A percentile compares a stretch with the other conserved stretches of the same genome.
phyloP scores from a whole-genome alignment of 2,329 filamentous ascomycete genomes.

The Claviceps africana region DNA sequence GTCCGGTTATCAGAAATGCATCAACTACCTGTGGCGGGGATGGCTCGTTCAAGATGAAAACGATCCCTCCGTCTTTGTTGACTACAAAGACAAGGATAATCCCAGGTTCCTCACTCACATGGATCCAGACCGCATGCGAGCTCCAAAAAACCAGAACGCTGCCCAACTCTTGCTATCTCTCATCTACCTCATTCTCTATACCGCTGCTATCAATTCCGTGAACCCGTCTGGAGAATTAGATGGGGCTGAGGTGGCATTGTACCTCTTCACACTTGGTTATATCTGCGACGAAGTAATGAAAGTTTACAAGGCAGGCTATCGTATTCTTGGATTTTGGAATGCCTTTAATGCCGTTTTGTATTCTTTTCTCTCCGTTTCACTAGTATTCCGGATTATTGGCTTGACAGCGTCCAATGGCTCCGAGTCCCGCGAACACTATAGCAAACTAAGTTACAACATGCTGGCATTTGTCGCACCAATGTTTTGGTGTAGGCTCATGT shows the following conservation, averaged over 20 bases:
- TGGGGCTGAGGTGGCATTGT: constrained; percentile 67
- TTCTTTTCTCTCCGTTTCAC: constrained; percentile 59
- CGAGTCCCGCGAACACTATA: constrained; percentile 44
- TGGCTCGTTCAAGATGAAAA: constrained; percentile 95
- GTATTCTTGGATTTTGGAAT: constrained; percentile 94
- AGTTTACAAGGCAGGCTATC: constrained; percentile 84
- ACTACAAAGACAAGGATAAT: constrained; percentile 72
- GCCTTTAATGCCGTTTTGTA: constrained; percentile 84
- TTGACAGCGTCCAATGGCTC: constrained; percentile 43
- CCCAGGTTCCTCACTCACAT: constrained; percentile 67
- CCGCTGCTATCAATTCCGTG: constrained; percentile 83
- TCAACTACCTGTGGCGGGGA: constrained; percentile 81
- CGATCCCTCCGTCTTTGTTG: constrained; percentile 77
- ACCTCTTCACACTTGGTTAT: constrained; percentile 83
- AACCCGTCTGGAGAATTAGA: constrained; percentile 77
- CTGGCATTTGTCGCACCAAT: constrained; percentile 85
- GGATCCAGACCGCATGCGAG: constrained; percentile 87
- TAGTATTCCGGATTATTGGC: constrained; percentile 67
- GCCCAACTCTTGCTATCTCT: constrained; percentile 76
- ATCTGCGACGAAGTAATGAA: constrained; percentile 79
- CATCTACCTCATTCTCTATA: constrained; percentile 74
- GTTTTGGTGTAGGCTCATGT: constrained; percentile 87
- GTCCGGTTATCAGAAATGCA: constrained; percentile 91
- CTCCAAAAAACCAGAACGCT: constrained; percentile 82
- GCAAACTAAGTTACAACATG: constrained; percentile 82